phyloP scores from a whole-genome alignment of 345 rosid genomes.

The Reutealis trisperma region DNA sequence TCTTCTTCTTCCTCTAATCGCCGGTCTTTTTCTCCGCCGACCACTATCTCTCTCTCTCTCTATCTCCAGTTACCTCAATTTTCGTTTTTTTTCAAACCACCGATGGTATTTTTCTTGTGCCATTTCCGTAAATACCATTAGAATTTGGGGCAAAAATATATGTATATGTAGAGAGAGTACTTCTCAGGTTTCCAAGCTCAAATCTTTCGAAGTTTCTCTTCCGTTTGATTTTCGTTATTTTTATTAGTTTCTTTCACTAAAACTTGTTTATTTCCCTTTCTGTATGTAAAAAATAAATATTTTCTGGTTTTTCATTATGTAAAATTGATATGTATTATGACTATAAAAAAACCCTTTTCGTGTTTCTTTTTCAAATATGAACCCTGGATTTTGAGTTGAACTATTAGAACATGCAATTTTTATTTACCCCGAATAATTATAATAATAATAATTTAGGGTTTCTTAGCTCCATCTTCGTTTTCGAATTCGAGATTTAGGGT shows the following conservation, averaged over 20 bases:
- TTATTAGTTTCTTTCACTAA: neutral
- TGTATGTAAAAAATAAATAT: too few species aligned
- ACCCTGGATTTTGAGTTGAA: neutral
- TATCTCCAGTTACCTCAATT: neutral
- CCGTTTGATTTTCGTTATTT: neutral
- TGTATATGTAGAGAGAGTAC: neutral
- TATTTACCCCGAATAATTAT: neutral
- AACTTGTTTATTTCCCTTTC: neutral
- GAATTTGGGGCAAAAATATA: neutral
- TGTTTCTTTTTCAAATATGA: neutral
- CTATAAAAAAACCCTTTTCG: too few species aligned
- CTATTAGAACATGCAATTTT: neutral
- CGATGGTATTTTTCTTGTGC: neutral
- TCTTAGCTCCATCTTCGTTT: neutral
- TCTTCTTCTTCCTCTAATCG: neutral
- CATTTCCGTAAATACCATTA: neutral
- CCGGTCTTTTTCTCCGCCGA: neutral
- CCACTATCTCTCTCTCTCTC: neutral
- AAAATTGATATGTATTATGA: neutral
- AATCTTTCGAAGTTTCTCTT: neutral
- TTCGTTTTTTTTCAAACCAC: neutral
- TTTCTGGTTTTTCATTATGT: neutral
- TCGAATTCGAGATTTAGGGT: neutral
- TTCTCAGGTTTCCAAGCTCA: neutral
- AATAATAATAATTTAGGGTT: constrained; percentile 4